Base-by-base conservation (phyloP, 306 rosid genomes). In the Pterocarpus macrocarpus region DNA sequence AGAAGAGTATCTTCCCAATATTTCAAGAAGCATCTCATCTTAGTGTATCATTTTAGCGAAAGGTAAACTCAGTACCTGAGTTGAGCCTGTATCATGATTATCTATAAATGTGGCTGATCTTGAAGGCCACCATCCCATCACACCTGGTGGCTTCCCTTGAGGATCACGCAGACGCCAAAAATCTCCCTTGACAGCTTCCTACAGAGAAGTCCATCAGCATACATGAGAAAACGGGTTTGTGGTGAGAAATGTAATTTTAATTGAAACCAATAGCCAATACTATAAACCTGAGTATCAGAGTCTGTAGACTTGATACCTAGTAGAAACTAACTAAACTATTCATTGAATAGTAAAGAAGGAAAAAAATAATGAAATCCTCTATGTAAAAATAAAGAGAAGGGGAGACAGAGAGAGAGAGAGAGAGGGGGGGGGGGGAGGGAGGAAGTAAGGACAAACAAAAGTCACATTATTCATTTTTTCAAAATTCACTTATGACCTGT, bases 171-270 rank as follows among this genome's bases (percentile, higher is more conserved):
- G 77, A 39, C 93, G 94, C 97, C 97, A 92, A 57, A 86, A 79
- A 11, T 95, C 89, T 84, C 94, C 91, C 78, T 91, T 89, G 47
- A 95, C 97, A 78, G 99, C 97, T 89, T 95, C 99, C 97, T 95
- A 77, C 65, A 86, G 52, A 32, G 59, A 61, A 69, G 62, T 28
- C 64, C 50, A 69, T 17, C 10, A 64, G 14, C 38, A 81, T 3
- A 36, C 70, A 43, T 62, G 55, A 70, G 62, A 45, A n/a, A 83
- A 44, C 13, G n/a, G 28, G 9, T 49, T 17, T 28, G 39, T 6
- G 30, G 10, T 12, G 30, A 78, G 28, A 78, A 61, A 73, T 62
- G 64, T 53, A 53, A 77, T 61, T 34, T 22, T 59, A 66, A 36
- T 50, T 69, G 53, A 82, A 70, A 11, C 52, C 22, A 78, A 71